Evolutionary conservation across 75 land plant species (phyloP).

Genomic region (Azolla pinnata): DNA sequence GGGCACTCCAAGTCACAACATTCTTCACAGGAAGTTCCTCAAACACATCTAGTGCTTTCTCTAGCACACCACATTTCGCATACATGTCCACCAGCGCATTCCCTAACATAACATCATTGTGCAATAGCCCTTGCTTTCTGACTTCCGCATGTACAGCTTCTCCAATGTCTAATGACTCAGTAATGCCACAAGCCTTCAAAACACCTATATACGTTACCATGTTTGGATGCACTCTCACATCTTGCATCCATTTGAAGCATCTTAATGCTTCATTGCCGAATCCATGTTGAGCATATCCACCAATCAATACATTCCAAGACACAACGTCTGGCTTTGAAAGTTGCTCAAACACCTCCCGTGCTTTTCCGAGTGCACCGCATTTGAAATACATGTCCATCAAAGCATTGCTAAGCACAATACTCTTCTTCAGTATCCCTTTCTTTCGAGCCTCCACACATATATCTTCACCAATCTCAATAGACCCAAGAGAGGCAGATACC

Average conservation of each 20-base stretch:
- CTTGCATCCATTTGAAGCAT: too few relatives aligned
- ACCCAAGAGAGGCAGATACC: conserved; percentile 28
- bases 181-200: conserved; percentile 6
- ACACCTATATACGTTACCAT: neutral
- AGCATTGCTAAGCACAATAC: conserved; percentile 25
- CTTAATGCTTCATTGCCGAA: neutral
- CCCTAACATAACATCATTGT: conserved; percentile 32
- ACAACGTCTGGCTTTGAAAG: neutral
- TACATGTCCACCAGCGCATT: conserved; percentile 46
- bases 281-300: conserved; percentile 4
- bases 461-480: conserved; percentile 32
- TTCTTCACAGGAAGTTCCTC: conserved; percentile 28
- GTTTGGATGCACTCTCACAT: too few relatives aligned
- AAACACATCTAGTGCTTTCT: conserved; percentile 39
- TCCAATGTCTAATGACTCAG: too few relatives aligned
- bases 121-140: conserved; percentile 10
- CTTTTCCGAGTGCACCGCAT: conserved; percentile 24
- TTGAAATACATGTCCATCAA: conserved; percentile 46
- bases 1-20: conserved; percentile 44
- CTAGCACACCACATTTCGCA: conserved; percentile 35
- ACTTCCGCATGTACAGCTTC: neutral
- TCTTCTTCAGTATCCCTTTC: conserved; percentile 26
- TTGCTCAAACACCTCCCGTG: conserved; percentile 4
- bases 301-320: conserved; percentile 8
- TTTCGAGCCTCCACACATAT: conserved; percentile 27